Evolutionary conservation across 164 flowering plant species (phyloP).

Genomic region (Annona cherimola): DNA sequence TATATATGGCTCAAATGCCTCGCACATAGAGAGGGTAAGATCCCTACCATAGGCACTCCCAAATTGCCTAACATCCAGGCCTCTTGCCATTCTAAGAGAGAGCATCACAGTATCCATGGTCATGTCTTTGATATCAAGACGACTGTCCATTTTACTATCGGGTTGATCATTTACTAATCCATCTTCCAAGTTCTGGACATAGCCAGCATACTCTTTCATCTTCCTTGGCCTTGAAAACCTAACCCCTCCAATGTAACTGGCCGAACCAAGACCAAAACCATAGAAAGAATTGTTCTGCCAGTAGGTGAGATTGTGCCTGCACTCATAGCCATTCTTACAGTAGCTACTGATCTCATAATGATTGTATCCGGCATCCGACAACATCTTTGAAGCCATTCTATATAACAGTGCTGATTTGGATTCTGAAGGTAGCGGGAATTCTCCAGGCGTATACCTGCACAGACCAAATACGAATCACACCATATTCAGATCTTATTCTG

Average conservation of each 20-base stretch:
- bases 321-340: conserved; percentile 58
- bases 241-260: conserved; percentile 51
- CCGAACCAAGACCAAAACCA: conserved; percentile 81
- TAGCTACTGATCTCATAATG: conserved; percentile 94
- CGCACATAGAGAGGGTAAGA: conserved; percentile 40
- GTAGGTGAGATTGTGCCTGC: conserved; percentile 80
- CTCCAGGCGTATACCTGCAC: conserved; percentile 79
- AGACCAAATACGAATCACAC: neutral
- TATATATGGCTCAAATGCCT: conserved; percentile 49
- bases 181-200: conserved; percentile 56
- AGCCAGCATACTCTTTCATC: conserved; percentile 55
- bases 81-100: conserved; percentile 71
- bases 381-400: conserved; percentile 57
- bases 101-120: conserved; percentile 86
- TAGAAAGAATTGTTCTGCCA: conserved; percentile 79
- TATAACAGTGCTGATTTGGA: conserved; percentile 73
- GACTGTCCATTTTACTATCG: conserved; percentile 3
- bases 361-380: conserved; percentile 55
- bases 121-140: conserved; percentile 38
- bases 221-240: conserved; percentile 84
- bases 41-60: conserved; percentile 51
- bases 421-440: conserved; percentile 87
- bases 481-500: neutral
- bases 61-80: conserved; percentile 58
- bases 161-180: conserved; percentile 22